Percentiles rank a stretch among this genome's conserved stretches.
These are phyloP conservation scores for Scutellaria galericulata DNA, from an alignment of 257 asterid species.

Conservation along the genomic window DNA sequence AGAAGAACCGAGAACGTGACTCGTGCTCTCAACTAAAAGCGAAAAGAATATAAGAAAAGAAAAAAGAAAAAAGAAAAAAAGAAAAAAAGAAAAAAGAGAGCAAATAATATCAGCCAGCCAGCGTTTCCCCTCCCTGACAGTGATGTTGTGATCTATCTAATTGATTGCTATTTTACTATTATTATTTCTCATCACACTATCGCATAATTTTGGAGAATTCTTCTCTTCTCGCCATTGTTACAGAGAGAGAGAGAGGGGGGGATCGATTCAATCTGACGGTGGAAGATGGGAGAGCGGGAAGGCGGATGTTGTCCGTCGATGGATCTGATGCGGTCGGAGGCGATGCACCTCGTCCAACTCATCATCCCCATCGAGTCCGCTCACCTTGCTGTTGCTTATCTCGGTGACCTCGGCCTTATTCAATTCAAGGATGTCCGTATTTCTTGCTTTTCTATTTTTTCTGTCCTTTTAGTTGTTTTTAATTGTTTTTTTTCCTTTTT, in stretches of 20 bases:
- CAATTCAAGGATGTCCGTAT: slow-evolving; percentile 85
- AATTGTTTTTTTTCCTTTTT: slow-evolving; percentile 6
- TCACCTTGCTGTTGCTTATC: slow-evolving; percentile 73
- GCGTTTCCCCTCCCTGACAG: slow-evolving; percentile 38
- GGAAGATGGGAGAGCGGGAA: slow-evolving; percentile 73
- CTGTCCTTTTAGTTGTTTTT: slow-evolving; percentile 28
- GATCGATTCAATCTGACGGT: slow-evolving; percentile 43
- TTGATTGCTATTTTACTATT: slow-evolving; percentile 19
- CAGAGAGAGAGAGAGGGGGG: slow-evolving; percentile 19
- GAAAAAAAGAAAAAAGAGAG: background rate
- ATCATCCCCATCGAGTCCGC: slow-evolving; percentile 94
- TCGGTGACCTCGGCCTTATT: slow-evolving; percentile 85
- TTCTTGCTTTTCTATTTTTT: background rate
- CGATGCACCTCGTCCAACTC: slow-evolving; percentile 95
- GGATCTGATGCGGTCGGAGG: slow-evolving; percentile 98
- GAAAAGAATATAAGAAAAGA: background rate
- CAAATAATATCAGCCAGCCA: slow-evolving; percentile 46
- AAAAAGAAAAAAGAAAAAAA: background rate
- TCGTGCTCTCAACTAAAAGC: slow-evolving; percentile 39
- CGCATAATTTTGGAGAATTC: background rate
- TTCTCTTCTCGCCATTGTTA: slow-evolving; percentile 30
- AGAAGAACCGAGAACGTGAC: slow-evolving; percentile 29
- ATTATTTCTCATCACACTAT: background rate
- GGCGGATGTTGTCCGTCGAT: slow-evolving; percentile 90
- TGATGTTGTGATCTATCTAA: slow-evolving; percentile 49